These are phyloP conservation scores for Aechmea fasciata DNA, from an alignment of 176 grass and related monocot genomes.

Conservation along the genomic window DNA sequence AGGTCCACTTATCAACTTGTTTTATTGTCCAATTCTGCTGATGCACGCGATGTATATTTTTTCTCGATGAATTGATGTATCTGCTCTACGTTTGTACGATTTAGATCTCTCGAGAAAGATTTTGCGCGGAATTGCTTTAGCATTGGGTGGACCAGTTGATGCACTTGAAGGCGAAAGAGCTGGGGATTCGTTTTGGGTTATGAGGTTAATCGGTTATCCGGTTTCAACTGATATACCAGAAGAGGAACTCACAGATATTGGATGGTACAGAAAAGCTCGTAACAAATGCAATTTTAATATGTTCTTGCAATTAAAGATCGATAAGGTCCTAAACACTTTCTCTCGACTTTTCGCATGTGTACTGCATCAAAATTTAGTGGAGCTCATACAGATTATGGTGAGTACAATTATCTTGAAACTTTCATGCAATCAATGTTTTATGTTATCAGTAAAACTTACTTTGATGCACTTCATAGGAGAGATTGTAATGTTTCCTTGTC, in stretches of 20 bases:
- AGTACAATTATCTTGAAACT: conserved; percentile 5
- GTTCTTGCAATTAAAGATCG: conserved; percentile 8
- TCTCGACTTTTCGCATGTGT: conserved; percentile 20
- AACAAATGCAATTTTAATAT: background rate
- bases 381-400: conserved; percentile 96
- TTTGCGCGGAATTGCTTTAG: conserved; percentile 86
- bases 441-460: background rate
- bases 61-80: background rate
- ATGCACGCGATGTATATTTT: background rate
- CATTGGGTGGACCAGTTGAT: conserved; percentile 50
- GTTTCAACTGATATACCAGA: conserved; percentile 64
- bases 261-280: conserved; percentile 37
- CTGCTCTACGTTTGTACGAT: background rate
- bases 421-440: too few relatives aligned
- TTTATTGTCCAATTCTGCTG: background rate
- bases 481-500: background rate
- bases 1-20: conserved; percentile 33
- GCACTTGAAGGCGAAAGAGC: conserved; percentile 56
- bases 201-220: conserved; percentile 82
- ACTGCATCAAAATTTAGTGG: conserved; percentile 46
- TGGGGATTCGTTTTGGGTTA: conserved; percentile 74
- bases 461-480: background rate
- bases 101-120: conserved; percentile 92
- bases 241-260: conserved; percentile 58
- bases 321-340: background rate